A percentile compares a stretch with the other conserved stretches of the same genome.
phyloP scores from a whole-genome alignment of 345 rosid species.

The Lenwebbia sp. region DNA sequence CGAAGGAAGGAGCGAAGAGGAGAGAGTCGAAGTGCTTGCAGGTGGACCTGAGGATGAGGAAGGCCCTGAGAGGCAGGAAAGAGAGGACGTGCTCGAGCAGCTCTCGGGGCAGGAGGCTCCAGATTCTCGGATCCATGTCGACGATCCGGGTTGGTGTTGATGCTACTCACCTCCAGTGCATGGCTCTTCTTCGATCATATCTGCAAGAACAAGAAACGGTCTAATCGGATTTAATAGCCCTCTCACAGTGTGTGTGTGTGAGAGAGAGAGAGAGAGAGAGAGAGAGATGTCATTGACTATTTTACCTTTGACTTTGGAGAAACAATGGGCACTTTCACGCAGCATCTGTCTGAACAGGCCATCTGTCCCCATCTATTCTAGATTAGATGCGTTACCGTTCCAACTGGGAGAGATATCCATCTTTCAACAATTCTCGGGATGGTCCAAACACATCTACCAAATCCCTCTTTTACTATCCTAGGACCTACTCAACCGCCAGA shows the following conservation, averaged over 20 bases:
- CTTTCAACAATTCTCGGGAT: background rate
- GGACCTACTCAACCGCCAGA: background rate
- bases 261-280: background rate
- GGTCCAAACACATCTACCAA: background rate
- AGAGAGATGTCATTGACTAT: background rate
- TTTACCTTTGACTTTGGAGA: background rate
- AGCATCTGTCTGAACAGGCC: background rate
- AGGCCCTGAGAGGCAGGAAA: conserved; percentile 43
- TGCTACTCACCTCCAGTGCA: background rate
- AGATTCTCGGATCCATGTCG: conserved; percentile 68
- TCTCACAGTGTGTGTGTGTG: no score
- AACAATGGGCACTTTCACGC: background rate
- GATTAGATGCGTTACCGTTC: background rate
- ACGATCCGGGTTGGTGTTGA: background rate
- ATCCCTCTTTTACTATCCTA: background rate
- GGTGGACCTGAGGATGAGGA: conserved; percentile 51
- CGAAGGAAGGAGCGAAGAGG: conserved; percentile 36
- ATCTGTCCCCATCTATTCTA: background rate
- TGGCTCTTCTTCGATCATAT: background rate
- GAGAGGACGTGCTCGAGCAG: conserved; percentile 52
- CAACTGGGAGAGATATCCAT: background rate
- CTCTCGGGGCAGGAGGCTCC: conserved; percentile 66
- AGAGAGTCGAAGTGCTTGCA: conserved; percentile 59
- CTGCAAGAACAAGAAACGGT: background rate
- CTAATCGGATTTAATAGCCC: background rate